These are phyloP conservation scores for Sporothrix mexicana DNA, from an alignment of 2,329 filamentous ascomycete genomes.

Conservation along the genomic window DNA sequence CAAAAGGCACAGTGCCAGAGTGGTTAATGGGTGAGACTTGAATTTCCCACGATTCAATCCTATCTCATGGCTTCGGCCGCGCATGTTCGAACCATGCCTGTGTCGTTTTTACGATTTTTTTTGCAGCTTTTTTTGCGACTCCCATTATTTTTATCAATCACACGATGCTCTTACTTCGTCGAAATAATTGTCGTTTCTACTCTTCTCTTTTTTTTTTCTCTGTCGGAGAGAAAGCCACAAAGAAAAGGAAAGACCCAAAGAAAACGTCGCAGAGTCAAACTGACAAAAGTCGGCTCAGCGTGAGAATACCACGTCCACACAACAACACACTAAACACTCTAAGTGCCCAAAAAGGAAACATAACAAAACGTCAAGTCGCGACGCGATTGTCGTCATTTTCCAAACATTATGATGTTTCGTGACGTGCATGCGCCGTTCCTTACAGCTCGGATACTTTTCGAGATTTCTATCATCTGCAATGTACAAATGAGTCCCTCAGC, in stretches of 20 bases:
- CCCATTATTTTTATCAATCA: neutral
- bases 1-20: conserved; percentile 39
- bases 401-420: too few relatives aligned
- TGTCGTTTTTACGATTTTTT: conserved; percentile 36
- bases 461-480: neutral
- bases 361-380: neutral
- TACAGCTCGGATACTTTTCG: neutral
- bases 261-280: too few relatives aligned
- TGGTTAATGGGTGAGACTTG: conserved; percentile 40
- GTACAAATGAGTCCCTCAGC: too few relatives aligned
- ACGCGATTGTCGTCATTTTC: too few relatives aligned
- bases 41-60: conserved; percentile 34
- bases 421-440: too few relatives aligned
- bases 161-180: neutral
- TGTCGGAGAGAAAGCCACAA: too few relatives aligned
- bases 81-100: conserved; percentile 40
- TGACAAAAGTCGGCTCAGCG: too few relatives aligned
- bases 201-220: too few relatives aligned
- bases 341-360: conserved; percentile 18
- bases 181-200: too few relatives aligned
- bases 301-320: too few relatives aligned
- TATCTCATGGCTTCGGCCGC: conserved; percentile 40
- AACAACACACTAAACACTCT: neutral
- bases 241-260: too few relatives aligned
- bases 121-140: neutral